phyloP scores from a whole-genome alignment of 768 basidiomycete species.

The Pulveroboletus sp. region DNA sequence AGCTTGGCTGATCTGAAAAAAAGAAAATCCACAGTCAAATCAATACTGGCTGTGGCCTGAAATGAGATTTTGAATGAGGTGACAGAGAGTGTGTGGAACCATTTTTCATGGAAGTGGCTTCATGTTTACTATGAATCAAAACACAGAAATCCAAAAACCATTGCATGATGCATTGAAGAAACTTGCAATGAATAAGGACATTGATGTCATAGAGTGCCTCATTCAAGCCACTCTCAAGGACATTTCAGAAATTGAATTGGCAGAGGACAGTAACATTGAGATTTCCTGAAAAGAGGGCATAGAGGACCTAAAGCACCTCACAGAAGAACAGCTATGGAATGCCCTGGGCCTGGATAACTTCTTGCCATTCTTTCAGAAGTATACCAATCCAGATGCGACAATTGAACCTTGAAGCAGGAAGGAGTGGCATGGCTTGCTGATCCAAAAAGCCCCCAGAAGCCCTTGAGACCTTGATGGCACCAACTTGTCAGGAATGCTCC shows the following conservation, averaged over 20 bases:
- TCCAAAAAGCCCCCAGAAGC: neutral
- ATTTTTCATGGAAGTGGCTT: neutral
- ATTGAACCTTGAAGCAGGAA: slow-evolving; percentile 6
- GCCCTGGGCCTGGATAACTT: neutral
- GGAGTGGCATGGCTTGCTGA: slow-evolving; percentile 5
- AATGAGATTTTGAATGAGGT: neutral
- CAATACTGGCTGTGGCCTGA: neutral
- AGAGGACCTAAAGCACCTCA: neutral
- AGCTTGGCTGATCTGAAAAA: neutral
- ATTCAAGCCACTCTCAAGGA: neutral
- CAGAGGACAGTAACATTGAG: neutral
- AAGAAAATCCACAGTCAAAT: neutral
- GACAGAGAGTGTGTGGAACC: neutral
- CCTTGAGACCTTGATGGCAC: slow-evolving; percentile 11
- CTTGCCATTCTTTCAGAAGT: slow-evolving; percentile 7
- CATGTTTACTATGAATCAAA: too few species aligned
- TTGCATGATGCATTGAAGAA: neutral
- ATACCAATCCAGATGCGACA: neutral
- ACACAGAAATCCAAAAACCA: neutral
- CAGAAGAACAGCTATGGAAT: neutral
- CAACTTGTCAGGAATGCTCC: slow-evolving; percentile 17
- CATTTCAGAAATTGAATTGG: neutral
- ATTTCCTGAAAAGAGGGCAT: neutral
- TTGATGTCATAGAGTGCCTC: neutral
- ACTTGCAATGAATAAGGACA: neutral